Conservation (phyloP, 352 stramenopile genomes). For the Phytophthora melonis region DNA sequence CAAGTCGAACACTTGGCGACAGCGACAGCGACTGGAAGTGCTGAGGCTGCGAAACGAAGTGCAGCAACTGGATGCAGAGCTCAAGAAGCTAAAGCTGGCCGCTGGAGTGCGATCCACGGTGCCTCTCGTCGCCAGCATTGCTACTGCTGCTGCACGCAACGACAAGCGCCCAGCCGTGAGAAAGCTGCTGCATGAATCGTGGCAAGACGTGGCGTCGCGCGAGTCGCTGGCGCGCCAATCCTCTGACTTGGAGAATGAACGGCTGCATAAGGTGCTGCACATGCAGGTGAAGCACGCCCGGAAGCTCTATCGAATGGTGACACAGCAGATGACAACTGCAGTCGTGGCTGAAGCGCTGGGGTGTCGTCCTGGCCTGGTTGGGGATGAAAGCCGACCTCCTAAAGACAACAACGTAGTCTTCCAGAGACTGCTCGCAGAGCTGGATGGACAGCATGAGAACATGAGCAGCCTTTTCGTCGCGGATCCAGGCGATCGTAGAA, state of each 20-base stretch:
- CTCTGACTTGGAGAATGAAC: slow-evolving; percentile 17
- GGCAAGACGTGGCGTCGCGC: slow-evolving; percentile 25
- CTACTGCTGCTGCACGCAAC: neutral
- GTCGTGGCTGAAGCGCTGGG: slow-evolving; percentile 14
- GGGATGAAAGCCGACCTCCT: slow-evolving; percentile 7
- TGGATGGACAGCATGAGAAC: slow-evolving; percentile 8
- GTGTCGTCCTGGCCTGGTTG: slow-evolving; percentile 10
- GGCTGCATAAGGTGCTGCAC: slow-evolving; percentile 22
- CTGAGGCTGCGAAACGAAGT: slow-evolving; percentile 22
- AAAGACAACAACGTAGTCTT: slow-evolving; percentile 30
- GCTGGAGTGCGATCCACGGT: slow-evolving; percentile 27
- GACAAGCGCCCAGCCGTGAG: neutral
- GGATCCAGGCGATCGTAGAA: neutral
- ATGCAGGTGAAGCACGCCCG: slow-evolving; percentile 27
- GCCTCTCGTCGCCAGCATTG: slow-evolving; percentile 3
- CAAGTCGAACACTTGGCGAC: slow-evolving; percentile 36
- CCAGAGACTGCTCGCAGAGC: slow-evolving; percentile 17
- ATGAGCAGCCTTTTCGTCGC: slow-evolving; percentile 7
- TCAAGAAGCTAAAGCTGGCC: slow-evolving; percentile 32
- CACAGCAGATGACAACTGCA: slow-evolving; percentile 17
- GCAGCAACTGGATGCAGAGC: slow-evolving; percentile 22
- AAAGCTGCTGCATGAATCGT: slow-evolving; percentile 20
- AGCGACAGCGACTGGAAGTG: slow-evolving; percentile 24
- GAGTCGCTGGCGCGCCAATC: slow-evolving; percentile 25
- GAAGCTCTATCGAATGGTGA: slow-evolving; percentile 30